Evolutionary conservation across 305 asterid genomes (phyloP), one percentile per base, ranked within the genome.

Genomic region (Rubia balearica): DNA sequence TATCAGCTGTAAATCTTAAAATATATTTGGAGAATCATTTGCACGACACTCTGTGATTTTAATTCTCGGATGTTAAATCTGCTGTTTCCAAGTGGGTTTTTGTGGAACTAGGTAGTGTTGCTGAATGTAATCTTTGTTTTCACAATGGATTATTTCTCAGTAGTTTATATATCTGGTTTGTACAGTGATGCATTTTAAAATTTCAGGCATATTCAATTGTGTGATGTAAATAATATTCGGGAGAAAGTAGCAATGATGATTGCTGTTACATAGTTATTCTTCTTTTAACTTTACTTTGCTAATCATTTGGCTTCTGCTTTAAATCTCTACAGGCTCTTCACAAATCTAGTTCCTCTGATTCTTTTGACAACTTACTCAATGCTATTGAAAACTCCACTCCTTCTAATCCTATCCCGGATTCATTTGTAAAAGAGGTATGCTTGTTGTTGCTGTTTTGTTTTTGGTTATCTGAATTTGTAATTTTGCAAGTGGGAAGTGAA

Each of bases 371-470:
- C 76, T 76, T 87, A 81, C 81, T 81, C 72, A 80, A 77, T 63
- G 84, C 74, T 60, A 78, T 60, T 3, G 76, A 65, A 78, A 76
- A 73, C 76, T 49, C 73, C 63, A 74, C 72, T 61, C 77, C n/a
- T n/a, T n/a, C 77, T 77, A 67, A 67, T 74, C 19, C 7, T 62
- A 78, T 38, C n/a, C 74, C n/a, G 63, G 75, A 69, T 68, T 65
- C 71, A 74, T 77, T 69, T 65, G 24, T 86, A 71, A 89, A 91
- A 81, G 85, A 79, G 96, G 97, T 91, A 80, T 51, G 21, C 17
- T 51, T 51, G 7, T 16, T 51, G 9, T 51, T 51, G 57, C 22
- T 51, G 21, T 16, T 51, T 51, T 17, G 3, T 14, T 40, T 0
- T 48, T 38, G 3, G 21, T 16, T 38, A 41, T 40, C 16, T 55